Conservation (phyloP, 1,284 basidiomycete species). For the Heterobasidion parviporum region DNA sequence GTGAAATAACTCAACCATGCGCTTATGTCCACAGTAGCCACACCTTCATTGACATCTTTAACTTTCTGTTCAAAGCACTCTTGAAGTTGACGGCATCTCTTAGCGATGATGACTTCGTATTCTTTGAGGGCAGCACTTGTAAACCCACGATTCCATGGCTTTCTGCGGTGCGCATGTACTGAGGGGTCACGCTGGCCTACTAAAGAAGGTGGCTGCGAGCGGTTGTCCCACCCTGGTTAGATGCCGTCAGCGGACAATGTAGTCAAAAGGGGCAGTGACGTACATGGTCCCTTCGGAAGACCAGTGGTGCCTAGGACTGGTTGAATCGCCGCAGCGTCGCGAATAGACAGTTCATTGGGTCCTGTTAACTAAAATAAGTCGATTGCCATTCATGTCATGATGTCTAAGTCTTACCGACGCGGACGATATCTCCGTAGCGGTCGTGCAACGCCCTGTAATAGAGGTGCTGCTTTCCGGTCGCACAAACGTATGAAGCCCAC, state of each 20-base stretch:
- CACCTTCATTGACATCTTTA: neutral
- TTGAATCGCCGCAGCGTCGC: neutral
- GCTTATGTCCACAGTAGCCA: neutral
- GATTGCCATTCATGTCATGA: neutral
- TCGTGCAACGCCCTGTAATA: constrained; percentile 11
- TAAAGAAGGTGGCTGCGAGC: constrained; percentile 1
- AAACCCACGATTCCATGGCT: constrained; percentile 14
- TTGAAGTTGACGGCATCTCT: neutral
- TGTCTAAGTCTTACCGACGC: constrained; percentile 4
- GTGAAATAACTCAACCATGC: constrained; percentile 14
- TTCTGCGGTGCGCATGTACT: constrained; percentile 8
- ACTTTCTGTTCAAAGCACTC: neutral
- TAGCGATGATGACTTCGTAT: constrained; percentile 8
- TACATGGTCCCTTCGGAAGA: constrained; percentile 5
- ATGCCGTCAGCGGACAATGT: neutral
- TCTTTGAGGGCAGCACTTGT: constrained; percentile 10
- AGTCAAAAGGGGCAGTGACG: neutral
- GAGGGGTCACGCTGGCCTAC: constrained; percentile 4
- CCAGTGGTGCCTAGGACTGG: neutral
- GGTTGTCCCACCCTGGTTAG: neutral
- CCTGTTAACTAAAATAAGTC: neutral
- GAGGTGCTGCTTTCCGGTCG: constrained; percentile 7
- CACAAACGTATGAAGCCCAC: constrained; percentile 6
- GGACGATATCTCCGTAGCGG: constrained; percentile 12
- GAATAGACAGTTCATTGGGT: constrained; percentile 2